Evolutionary conservation across 805 yeast genomes (phyloP).

Genomic region (Sugiyamaella lignohabitans): DNA sequence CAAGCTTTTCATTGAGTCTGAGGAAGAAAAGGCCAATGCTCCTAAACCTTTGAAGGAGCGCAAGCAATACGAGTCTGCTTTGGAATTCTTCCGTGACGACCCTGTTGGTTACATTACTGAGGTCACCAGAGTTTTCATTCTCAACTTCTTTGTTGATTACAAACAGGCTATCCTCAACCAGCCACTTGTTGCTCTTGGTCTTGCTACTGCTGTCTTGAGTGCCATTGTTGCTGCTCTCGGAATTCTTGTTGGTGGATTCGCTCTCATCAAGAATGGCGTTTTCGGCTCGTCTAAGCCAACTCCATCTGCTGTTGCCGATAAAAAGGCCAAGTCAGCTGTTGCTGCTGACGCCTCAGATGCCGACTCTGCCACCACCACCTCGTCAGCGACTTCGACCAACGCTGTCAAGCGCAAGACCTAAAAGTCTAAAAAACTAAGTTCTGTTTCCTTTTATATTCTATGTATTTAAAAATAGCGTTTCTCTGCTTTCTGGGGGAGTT

Average conservation of each 20-base stretch:
- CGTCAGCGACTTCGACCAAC: conserved; percentile 11
- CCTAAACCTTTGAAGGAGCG: conserved; percentile 21
- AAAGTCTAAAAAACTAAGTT: too few species aligned
- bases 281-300: background rate
- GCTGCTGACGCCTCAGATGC: background rate
- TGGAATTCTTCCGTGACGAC: conserved; percentile 28
- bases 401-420: conserved; percentile 21
- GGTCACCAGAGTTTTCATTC: conserved; percentile 27
- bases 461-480: too few species aligned
- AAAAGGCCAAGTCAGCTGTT: background rate
- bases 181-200: conserved; percentile 33
- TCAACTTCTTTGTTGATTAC: conserved; percentile 28
- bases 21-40: conserved; percentile 23
- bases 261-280: background rate
- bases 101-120: conserved; percentile 30
- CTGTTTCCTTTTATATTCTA: too few species aligned
- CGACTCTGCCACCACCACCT: conserved; percentile 13
- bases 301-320: background rate
- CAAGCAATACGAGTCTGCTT: conserved; percentile 19
- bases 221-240: conserved; percentile 4
- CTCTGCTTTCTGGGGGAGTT: background rate
- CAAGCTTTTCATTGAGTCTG: conserved; percentile 31
- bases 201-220: conserved; percentile 18
- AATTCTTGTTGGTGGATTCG: conserved; percentile 4
- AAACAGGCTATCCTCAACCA: conserved; percentile 28